phyloP scores from a whole-genome alignment of 345 rosid genomes.

The Streptanthus diversifolius region DNA sequence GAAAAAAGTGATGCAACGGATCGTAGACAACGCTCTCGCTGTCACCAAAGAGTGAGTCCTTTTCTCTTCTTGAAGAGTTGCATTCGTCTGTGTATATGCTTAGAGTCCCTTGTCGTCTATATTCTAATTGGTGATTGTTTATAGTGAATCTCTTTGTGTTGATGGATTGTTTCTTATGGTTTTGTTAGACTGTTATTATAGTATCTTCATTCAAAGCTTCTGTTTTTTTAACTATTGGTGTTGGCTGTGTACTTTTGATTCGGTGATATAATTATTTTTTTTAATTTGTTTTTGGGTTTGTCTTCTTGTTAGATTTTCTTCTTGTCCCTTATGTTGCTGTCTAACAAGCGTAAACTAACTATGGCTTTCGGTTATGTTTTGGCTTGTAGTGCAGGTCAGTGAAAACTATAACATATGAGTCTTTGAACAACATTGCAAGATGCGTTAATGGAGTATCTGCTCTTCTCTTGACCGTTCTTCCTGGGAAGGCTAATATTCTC shows the following conservation, averaged over 20 bases:
- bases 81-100: background rate
- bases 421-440: slow-evolving; percentile 74
- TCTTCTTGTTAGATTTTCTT: background rate
- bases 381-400: slow-evolving; percentile 72
- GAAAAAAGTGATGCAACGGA: slow-evolving; percentile 53
- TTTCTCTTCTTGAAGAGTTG: slow-evolving; percentile 11
- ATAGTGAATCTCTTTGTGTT: background rate
- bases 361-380: slow-evolving; percentile 21
- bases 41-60: slow-evolving; percentile 81
- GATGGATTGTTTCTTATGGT: too few species aligned
- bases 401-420: slow-evolving; percentile 85
- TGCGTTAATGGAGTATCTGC: slow-evolving; percentile 85
- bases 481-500: slow-evolving; percentile 71
- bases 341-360: background rate
- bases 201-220: background rate
- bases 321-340: background rate
- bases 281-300: background rate
- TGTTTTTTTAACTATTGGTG: background rate
- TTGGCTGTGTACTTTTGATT: slow-evolving; percentile 1
- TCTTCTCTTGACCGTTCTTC: slow-evolving; percentile 62
- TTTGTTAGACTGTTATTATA: background rate
- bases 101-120: too few species aligned
- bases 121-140: background rate
- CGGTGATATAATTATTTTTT: background rate
- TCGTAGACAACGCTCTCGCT: slow-evolving; percentile 85